These are phyloP conservation scores for Cyberlindnera suaveolens DNA, from an alignment of 805 yeast species.

Conservation along the genomic window DNA sequence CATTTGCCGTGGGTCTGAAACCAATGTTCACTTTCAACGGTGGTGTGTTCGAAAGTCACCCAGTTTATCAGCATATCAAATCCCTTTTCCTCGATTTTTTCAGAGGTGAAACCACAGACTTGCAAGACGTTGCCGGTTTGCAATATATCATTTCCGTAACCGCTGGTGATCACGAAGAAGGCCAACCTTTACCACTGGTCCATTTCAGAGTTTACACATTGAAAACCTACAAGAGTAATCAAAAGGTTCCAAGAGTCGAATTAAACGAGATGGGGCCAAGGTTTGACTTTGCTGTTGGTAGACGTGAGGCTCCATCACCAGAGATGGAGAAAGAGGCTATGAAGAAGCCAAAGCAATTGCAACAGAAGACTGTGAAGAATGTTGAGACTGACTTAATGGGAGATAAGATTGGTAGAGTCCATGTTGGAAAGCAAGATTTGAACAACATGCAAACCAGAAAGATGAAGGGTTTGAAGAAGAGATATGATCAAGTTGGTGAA, in stretches of 20 bases:
- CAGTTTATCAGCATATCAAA: constrained; percentile 77
- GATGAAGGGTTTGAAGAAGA: constrained; percentile 94
- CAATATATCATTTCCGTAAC: constrained; percentile 84
- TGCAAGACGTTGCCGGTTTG: constrained; percentile 91
- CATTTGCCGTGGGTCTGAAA: constrained; percentile 83
- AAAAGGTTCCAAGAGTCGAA: constrained; percentile 90
- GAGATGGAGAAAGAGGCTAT: constrained; percentile 89
- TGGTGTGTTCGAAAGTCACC: constrained; percentile 83
- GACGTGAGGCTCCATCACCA: constrained; percentile 74
- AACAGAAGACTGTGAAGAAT: constrained; percentile 81
- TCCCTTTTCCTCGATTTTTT: constrained; percentile 87
- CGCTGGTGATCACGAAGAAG: constrained; percentile 67
- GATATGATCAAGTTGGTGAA: constrained; percentile 64
- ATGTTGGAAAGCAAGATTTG: constrained; percentile 93
- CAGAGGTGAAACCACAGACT: constrained; percentile 73
- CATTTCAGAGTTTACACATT: constrained; percentile 88
- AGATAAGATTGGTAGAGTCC: constrained; percentile 94
- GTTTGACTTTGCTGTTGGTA: constrained; percentile 85
- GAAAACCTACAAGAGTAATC: constrained; percentile 75
- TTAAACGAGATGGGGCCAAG: constrained; percentile 94
- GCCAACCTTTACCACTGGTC: constrained; percentile 66
- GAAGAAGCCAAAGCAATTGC: constrained; percentile 74
- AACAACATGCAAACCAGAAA: constrained; percentile 89
- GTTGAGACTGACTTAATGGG: constrained; percentile 85
- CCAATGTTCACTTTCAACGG: constrained; percentile 96